These are phyloP conservation scores for Castanopsis chinensis DNA, from an alignment of 306 rosid genomes.

Conservation along the genomic window DNA sequence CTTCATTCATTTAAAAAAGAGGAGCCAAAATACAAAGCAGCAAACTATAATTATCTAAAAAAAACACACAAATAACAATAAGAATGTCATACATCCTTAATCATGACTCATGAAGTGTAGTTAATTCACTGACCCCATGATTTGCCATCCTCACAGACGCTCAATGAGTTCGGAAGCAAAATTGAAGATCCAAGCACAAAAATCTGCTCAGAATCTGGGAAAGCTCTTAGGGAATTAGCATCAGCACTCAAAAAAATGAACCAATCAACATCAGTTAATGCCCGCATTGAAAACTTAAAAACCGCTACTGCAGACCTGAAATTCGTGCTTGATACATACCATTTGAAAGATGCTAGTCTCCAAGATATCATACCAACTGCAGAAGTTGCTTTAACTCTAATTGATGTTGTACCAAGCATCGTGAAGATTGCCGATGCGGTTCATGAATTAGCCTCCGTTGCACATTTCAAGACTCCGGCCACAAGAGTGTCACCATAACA, in stretches of 20 bases:
- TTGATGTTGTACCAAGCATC: background rate
- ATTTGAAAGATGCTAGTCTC: background rate
- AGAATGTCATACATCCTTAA: no score
- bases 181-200: slow-evolving; percentile 37
- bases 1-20: no score
- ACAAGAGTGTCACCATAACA: background rate
- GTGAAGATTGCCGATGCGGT: slow-evolving; percentile 7
- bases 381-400: background rate
- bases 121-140: background rate
- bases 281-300: slow-evolving; percentile 28
- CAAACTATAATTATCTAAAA: no score
- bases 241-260: slow-evolving; percentile 28
- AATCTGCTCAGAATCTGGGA: slow-evolving; percentile 38
- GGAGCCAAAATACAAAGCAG: no score
- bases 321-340: background rate
- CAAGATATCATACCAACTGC: background rate
- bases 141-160: slow-evolving; percentile 12
- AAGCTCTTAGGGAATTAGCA: slow-evolving; percentile 35
- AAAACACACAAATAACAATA: no score
- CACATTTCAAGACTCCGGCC: background rate
- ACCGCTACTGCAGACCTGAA: slow-evolving; percentile 20
- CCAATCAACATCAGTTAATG: slow-evolving; percentile 17
- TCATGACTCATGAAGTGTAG: no score
- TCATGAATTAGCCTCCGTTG: slow-evolving; percentile 8
- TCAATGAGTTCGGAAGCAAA: slow-evolving; percentile 24